phyloP scores from a whole-genome alignment of 2,329 filamentous ascomycete species.

The Arthrobotrys iridis region DNA sequence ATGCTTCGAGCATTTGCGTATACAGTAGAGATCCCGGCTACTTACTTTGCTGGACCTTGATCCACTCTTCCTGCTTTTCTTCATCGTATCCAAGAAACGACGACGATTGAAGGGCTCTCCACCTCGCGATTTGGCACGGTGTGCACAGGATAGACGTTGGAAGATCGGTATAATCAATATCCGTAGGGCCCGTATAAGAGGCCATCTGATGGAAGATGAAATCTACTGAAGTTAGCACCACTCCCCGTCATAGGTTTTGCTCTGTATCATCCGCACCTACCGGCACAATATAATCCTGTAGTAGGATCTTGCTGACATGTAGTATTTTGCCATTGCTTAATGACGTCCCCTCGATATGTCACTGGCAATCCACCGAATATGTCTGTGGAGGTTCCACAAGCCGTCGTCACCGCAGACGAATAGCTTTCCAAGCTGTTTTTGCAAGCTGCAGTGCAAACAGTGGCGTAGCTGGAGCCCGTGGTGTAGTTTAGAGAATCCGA shows the following conservation, averaged over 20 bases:
- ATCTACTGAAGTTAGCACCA: background rate
- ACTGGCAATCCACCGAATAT: background rate
- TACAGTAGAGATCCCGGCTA: too few relatives aligned
- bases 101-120: background rate
- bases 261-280: background rate
- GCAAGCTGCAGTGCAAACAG: background rate
- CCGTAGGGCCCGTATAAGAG: background rate
- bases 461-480: background rate
- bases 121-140: background rate
- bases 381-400: background rate
- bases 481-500: background rate
- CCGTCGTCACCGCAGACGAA: background rate
- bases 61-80: background rate
- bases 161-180: background rate
- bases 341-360: background rate
- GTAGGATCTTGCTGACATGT: constrained; percentile 4
- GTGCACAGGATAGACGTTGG: background rate
- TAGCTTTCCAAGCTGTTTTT: background rate
- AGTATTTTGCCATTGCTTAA: background rate
- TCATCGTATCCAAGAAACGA: background rate
- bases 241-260: background rate
- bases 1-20: too few relatives aligned
- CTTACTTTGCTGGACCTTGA: background rate
- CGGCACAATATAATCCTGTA: background rate
- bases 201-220: background rate